Evolutionary conservation across 2,329 filamentous ascomycete species (phyloP), one percentile per base, ranked within the genome.

Genomic region (Fusarium sp.): DNA sequence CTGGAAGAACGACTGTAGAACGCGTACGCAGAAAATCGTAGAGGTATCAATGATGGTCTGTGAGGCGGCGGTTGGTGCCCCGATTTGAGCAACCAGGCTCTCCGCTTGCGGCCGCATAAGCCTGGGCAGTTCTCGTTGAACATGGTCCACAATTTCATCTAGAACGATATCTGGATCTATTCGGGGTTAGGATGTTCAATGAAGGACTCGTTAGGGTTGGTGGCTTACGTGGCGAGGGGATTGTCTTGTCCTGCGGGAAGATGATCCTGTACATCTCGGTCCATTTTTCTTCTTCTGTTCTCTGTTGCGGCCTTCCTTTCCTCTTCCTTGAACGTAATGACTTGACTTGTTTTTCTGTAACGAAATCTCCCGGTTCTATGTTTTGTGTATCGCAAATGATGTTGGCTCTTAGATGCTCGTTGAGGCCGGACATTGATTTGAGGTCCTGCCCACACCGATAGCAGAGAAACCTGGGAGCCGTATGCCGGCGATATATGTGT

Each of bases 371-470:
- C 7, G 1, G 9, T 3, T 9, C 47, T 21, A 51, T 36, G 4
- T 2, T 25, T 6, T 31, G 37, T 1, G 9, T 51, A 2, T 36
- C 2, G 13, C 51, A 53, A 1, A 25, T 43, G 3, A 4, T 43
- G 4, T 51, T 36, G 1, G 46, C 46, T 10, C 51, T 8, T 1
- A 32, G 51, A 8, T 53, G 51, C 5, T 51, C 31, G 3, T 32
- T 43, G 0, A 53, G 51, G 7, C 5, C 27, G 9, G 9, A 19
- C 0, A 17, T n/a, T 15, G 51, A 51, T 2, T 31, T 37, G 1
- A 52, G 5, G 25, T 51, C 31, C 11, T 43, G 31, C 15, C 51
- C 51, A 23, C 51, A 53, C 25, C 46, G 41, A 2, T 54, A 43
- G 13, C 51, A 54, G 1, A 37, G 46, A 8, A 52, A 54, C 0